Evolutionary conservation across 179 eudicot species (phyloP).

Genomic region (Beta macrorhiza): DNA sequence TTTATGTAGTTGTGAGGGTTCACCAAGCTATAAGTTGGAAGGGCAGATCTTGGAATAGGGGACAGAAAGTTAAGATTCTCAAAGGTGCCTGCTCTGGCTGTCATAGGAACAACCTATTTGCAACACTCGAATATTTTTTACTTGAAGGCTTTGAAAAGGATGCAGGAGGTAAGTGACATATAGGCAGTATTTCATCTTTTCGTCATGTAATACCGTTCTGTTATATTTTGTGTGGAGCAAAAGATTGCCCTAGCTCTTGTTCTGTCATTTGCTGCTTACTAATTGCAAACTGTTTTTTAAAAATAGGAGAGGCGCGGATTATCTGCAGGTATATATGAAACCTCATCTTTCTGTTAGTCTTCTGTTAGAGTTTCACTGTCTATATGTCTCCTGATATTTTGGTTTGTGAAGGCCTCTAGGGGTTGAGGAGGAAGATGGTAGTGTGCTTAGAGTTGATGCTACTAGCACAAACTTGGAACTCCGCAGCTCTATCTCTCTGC

Average conservation of each 20-base stretch:
- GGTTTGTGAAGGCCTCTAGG: constrained; percentile 52
- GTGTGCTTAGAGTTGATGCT: constrained; percentile 35
- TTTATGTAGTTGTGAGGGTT: constrained; percentile 57
- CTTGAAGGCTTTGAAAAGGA: constrained; percentile 68
- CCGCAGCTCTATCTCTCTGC: constrained; percentile 45
- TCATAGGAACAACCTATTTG: constrained; percentile 51
- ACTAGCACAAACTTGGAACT: constrained; percentile 36
- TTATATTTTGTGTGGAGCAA: background rate
- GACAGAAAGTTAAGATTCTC: constrained; percentile 61
- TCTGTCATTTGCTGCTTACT: background rate
- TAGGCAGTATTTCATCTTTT: constrained; percentile 9
- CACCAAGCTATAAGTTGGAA: constrained; percentile 49
- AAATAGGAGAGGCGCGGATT: constrained; percentile 64
- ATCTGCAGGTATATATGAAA: constrained; percentile 57
- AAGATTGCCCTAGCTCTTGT: background rate
- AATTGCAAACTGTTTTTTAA: background rate
- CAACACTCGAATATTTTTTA: constrained; percentile 61
- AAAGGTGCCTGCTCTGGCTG: constrained; percentile 68
- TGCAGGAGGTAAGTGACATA: constrained; percentile 57
- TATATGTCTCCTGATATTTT: constrained; percentile 15
- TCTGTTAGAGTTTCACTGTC: background rate
- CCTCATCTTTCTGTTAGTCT: background rate
- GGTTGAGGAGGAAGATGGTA: constrained; percentile 42
- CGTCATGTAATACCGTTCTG: background rate
- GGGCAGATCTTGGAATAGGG: constrained; percentile 57